These are phyloP conservation scores for Coemansia sp. DNA, from an alignment of 192 early-diverging fungal genomes.

Conservation along the genomic window DNA sequence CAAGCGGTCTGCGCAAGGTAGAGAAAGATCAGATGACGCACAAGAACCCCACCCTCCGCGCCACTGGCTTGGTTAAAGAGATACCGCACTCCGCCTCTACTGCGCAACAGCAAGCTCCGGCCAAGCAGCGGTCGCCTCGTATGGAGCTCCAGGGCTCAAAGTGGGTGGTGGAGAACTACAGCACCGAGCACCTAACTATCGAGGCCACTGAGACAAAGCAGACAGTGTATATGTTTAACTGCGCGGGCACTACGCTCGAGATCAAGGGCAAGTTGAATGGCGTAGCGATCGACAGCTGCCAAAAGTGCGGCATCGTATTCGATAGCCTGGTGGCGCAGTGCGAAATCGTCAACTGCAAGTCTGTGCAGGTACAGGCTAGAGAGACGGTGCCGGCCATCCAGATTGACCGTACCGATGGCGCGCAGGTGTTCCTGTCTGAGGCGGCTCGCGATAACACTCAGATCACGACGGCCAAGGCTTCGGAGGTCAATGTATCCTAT, in stretches of 20 bases:
- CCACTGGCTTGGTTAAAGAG: constrained; percentile 55
- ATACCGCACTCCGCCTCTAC: constrained; percentile 1
- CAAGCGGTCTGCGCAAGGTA: constrained; percentile 86
- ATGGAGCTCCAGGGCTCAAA: constrained; percentile 83
- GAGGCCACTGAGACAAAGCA: constrained; percentile 82
- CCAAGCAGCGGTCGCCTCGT: constrained; percentile 59
- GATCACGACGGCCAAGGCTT: constrained; percentile 91
- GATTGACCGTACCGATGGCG: constrained; percentile 92
- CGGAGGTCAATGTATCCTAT: constrained; percentile 85
- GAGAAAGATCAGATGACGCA: constrained; percentile 97
- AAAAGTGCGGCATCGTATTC: constrained; percentile 81
- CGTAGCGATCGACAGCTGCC: constrained; percentile 82
- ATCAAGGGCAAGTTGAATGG: constrained; percentile 92
- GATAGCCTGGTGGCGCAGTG: constrained; percentile 81
- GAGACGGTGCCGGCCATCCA: constrained; percentile 78
- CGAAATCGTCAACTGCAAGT: constrained; percentile 89
- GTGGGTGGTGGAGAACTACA: constrained; percentile 93
- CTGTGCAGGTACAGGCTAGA: constrained; percentile 81
- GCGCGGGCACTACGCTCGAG: constrained; percentile 84
- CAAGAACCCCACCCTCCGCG: constrained; percentile 92
- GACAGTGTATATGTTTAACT: constrained; percentile 92
- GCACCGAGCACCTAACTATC: constrained; percentile 66
- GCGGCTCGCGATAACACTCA: constrained; percentile 69
- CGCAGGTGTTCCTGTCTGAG: constrained; percentile 84
- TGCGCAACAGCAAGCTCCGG: constrained; percentile 6